Percentiles rank a stretch among this genome's conserved stretches.
Evolutionary conservation across 169 alveolate genomes (phyloP).

Genomic region (Eimeria maxima): DNA sequence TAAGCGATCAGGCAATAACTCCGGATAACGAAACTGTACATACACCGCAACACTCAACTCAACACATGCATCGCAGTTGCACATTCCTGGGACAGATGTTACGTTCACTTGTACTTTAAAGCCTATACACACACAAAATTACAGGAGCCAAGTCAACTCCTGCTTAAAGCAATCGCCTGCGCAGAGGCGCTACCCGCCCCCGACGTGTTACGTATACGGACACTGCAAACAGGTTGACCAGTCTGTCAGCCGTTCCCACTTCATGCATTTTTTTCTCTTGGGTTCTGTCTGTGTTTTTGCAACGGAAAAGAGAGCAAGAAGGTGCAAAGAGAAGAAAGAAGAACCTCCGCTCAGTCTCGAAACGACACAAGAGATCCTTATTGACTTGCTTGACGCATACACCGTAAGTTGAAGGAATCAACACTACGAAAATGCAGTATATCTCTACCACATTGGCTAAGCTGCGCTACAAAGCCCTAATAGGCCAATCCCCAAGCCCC

Average conservation of each 20-base stretch:
- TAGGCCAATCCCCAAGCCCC: not conserved
- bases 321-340: not conserved
- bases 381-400: conserved; percentile 73
- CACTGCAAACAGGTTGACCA: not conserved
- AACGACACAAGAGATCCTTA: conserved; percentile 61
- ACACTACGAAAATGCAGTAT: not conserved
- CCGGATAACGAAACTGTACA: not conserved
- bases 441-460: not conserved
- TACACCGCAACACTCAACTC: not conserved
- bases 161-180: not conserved
- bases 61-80: not conserved
- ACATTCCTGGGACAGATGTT: not conserved
- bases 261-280: not conserved
- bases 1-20: not conserved
- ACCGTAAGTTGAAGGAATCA: conserved; percentile 24
- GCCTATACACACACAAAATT: too few species aligned
- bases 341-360: conserved; percentile 58
- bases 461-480: not conserved
- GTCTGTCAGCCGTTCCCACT: not conserved
- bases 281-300: not conserved
- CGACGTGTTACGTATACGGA: not conserved
- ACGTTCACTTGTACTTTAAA: too few species aligned
- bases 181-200: too few species aligned
- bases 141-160: not conserved
- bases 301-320: not conserved